Conservation (phyloP, 768 basidiomycete species). For the Auriscalpium microsporum region DNA sequence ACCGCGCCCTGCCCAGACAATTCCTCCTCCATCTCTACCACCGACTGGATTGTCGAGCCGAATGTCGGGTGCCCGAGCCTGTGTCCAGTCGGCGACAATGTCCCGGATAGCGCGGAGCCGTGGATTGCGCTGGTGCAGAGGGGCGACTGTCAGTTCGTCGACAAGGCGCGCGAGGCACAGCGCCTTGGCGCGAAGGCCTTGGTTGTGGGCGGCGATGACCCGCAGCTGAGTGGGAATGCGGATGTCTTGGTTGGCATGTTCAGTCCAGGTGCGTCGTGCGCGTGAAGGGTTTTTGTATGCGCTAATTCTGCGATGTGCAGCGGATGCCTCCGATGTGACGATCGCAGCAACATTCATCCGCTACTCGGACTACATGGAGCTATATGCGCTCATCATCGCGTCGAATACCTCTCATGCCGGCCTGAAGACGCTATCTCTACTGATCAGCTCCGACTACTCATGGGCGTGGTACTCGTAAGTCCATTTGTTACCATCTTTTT, state of each 20-base stretch:
- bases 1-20: conserved; percentile 32
- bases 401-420: conserved; percentile 79
- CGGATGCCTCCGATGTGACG: conserved; percentile 75
- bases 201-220: conserved; percentile 83
- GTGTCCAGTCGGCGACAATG: conserved; percentile 45
- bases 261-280: conserved; percentile 58
- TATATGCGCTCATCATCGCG: conserved; percentile 58
- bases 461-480: conserved; percentile 93
- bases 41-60: not conserved
- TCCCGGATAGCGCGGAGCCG: conserved; percentile 54
- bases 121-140: conserved; percentile 92
- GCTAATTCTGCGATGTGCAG: conserved; percentile 29
- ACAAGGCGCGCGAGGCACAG: conserved; percentile 54
- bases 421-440: conserved; percentile 61
- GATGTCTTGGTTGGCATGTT: conserved; percentile 87
- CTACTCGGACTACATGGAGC: conserved; percentile 66
- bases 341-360: conserved; percentile 88
- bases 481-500: not conserved
- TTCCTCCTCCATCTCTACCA: conserved; percentile 18
- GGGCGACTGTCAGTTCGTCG: conserved; percentile 84
- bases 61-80: conserved; percentile 66
- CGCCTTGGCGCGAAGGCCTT: conserved; percentile 74
- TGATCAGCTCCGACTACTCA: conserved; percentile 70
- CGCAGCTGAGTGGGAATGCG: conserved; percentile 54
- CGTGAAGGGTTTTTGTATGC: conserved; percentile 1